phyloP scores from a whole-genome alignment of 2,329 filamentous ascomycete genomes.

The Lasiodiplodia hormozganensis region DNA sequence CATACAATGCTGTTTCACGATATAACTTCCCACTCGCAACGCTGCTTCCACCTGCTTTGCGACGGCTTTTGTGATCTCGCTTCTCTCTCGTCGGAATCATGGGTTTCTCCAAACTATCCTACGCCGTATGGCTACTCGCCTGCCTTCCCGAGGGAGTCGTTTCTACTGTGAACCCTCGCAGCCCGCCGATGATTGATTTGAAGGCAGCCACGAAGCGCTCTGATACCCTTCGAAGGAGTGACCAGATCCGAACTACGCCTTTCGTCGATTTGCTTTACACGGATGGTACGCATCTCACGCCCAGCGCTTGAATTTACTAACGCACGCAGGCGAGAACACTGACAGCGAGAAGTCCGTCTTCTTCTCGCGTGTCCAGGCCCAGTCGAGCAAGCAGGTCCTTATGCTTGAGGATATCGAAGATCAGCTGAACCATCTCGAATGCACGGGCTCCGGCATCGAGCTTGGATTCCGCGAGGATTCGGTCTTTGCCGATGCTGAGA shows the following conservation, averaged over 20 bases:
- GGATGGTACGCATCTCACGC: slow-evolving; percentile 37
- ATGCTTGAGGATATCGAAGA: slow-evolving; percentile 47
- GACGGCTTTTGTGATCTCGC: slow-evolving; percentile 27
- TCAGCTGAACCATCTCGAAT: slow-evolving; percentile 41
- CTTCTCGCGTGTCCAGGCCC: slow-evolving; percentile 43
- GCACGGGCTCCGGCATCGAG: slow-evolving; percentile 37
- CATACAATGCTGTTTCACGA: slow-evolving; percentile 10
- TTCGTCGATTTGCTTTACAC: slow-evolving; percentile 42
- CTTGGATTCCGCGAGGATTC: slow-evolving; percentile 40
- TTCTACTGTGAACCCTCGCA: slow-evolving; percentile 25
- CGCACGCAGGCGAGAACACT: slow-evolving; percentile 35
- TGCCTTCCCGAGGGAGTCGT: slow-evolving; percentile 28
- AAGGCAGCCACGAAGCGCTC: slow-evolving; percentile 42
- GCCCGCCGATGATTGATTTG: slow-evolving; percentile 36
- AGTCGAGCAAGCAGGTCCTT: slow-evolving; percentile 42
- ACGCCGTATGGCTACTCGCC: slow-evolving; percentile 16
- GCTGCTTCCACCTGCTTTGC: slow-evolving; percentile 32
- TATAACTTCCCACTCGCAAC: slow-evolving; percentile 30
- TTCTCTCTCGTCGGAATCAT: not conserved
- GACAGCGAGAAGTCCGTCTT: slow-evolving; percentile 39
- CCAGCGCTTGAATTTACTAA: slow-evolving; percentile 30
- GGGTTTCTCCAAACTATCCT: slow-evolving; percentile 8
- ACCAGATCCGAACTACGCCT: slow-evolving; percentile 39
- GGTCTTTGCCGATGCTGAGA: slow-evolving; percentile 38
- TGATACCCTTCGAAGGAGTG: slow-evolving; percentile 37